Percentiles rank a stretch among this genome's conserved stretches.
These are phyloP conservation scores for Lepiota subincarnata DNA, from an alignment of 768 basidiomycete species.

Conservation along the genomic window DNA sequence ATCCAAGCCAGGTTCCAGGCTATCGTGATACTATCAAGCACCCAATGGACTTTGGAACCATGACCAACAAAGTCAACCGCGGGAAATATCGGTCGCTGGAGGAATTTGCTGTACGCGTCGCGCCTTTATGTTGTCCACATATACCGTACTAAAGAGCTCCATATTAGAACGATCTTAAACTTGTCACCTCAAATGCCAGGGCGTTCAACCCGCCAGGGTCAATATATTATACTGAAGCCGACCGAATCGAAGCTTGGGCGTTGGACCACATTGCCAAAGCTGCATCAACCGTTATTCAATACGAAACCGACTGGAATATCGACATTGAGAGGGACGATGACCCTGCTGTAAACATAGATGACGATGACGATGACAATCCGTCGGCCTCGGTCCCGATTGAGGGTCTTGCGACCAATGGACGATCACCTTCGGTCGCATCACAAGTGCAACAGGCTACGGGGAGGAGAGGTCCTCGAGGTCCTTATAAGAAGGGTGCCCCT, in stretches of 20 bases:
- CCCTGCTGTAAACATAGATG: conserved; percentile 34
- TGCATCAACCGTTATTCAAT: conserved; percentile 70
- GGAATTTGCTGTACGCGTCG: conserved; percentile 65
- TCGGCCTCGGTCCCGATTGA: conserved; percentile 41
- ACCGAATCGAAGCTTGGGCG: conserved; percentile 64
- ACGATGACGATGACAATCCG: conserved; percentile 31
- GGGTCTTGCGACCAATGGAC: conserved; percentile 36
- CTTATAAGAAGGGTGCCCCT: conserved; percentile 43
- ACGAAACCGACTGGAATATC: conserved; percentile 82
- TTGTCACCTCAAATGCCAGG: conserved; percentile 73
- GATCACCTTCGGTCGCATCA: conserved; percentile 45
- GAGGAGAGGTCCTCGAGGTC: conserved; percentile 46
- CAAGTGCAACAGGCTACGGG: conserved; percentile 32
- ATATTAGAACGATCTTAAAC: conserved; percentile 58
- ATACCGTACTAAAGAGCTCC: conserved; percentile 7
- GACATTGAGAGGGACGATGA: conserved; percentile 70
- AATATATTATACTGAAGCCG: conserved; percentile 73
- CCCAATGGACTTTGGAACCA: conserved; percentile 93
- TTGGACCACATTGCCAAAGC: conserved; percentile 72
- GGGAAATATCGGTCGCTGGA: conserved; percentile 78
- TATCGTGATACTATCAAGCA: conserved; percentile 67
- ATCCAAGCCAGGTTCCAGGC: conserved; percentile 53
- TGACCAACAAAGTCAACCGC: conserved; percentile 70
- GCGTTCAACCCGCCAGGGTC: conserved; percentile 71
- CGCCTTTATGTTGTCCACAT: conserved; percentile 3